Evolutionary conservation across 306 rosid genomes (phyloP), one percentile per base, ranked within the genome.

Genomic region (Prunus fruticosa): DNA sequence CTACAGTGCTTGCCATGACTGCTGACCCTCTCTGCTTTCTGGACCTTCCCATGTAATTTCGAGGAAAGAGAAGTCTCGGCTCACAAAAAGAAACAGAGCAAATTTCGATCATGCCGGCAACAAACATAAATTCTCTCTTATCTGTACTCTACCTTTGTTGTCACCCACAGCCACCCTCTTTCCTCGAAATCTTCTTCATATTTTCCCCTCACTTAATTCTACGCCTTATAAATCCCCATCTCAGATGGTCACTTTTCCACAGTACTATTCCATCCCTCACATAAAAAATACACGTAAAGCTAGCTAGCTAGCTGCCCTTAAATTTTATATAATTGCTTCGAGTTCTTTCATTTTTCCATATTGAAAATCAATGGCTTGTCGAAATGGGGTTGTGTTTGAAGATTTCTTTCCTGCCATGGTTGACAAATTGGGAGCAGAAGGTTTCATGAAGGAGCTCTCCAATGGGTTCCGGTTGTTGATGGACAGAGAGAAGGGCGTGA

Each of bases 381-480:
- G 46, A 58, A 83, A 76, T 66, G 76, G 79, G 46, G 76, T 88
- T 67, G 86, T 82, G 30, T 89, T 93, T 12, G 88, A 86, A 83
- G 98, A 93, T 71, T 86, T 66, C 78, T 93, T 93, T 63, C 98
- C 98, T 2, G 84, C 82, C 23, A 93, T 93, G 98, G 87, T 90
- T 84, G 92, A 88, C 81, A 91, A 85, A 57, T 49, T 93, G 83
- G 98, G 98, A 0, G 78, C 81, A 2, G 90, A 88, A 8, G 98
- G 98, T 66, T 91, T 93, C 25, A 86, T 93, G 91, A 82, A 90
- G 81, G 98, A 91, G 83, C 76, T 93, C 34, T 79, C 88, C 64
- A 88, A 76, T 25, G 98, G 98, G 23, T 93, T 93, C 49, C 61
- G 76, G 72, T n/a, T 93, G 84, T 30, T 93, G 82, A 86, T 84